phyloP scores from a whole-genome alignment of 768 basidiomycete species.

The Auriscalpium orientale region DNA sequence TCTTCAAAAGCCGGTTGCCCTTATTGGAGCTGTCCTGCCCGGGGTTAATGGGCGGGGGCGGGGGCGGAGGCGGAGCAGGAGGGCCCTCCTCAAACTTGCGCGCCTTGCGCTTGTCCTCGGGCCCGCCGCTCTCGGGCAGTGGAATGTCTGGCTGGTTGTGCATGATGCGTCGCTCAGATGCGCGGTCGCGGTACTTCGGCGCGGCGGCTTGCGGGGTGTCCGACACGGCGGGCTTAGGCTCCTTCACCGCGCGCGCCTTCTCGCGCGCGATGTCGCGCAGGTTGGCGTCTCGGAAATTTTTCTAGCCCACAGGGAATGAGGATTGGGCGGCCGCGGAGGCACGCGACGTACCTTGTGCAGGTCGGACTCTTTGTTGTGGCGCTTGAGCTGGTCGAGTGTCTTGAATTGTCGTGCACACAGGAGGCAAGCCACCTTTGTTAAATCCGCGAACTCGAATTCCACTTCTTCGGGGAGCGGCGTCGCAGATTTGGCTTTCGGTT shows the following conservation, averaged over 20 bases:
- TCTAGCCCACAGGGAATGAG: conserved; percentile 39
- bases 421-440: conserved; percentile 67
- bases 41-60: conserved; percentile 58
- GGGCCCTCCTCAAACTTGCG: conserved; percentile 52
- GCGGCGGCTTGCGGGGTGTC: conserved; percentile 26
- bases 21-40: conserved; percentile 80
- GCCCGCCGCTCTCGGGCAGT: conserved; percentile 36
- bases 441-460: conserved; percentile 82
- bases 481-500: conserved; percentile 21
- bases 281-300: conserved; percentile 71
- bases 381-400: conserved; percentile 70
- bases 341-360: conserved; percentile 76
- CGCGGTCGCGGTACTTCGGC: conserved; percentile 92
- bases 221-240: conserved; percentile 20
- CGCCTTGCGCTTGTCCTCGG: conserved; percentile 35
- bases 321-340: not conserved
- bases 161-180: conserved; percentile 81
- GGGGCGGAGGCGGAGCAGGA: conserved; percentile 50
- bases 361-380: conserved; percentile 90
- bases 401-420: conserved; percentile 95
- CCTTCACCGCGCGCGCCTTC: conserved; percentile 45
- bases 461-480: conserved; percentile 38
- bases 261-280: conserved; percentile 68
- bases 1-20: conserved; percentile 88
- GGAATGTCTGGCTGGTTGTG: conserved; percentile 92